A percentile compares a stretch with the other conserved stretches of the same genome.
phyloP scores from a whole-genome alignment of 306 rosid genomes.

The Quercus cerris region DNA sequence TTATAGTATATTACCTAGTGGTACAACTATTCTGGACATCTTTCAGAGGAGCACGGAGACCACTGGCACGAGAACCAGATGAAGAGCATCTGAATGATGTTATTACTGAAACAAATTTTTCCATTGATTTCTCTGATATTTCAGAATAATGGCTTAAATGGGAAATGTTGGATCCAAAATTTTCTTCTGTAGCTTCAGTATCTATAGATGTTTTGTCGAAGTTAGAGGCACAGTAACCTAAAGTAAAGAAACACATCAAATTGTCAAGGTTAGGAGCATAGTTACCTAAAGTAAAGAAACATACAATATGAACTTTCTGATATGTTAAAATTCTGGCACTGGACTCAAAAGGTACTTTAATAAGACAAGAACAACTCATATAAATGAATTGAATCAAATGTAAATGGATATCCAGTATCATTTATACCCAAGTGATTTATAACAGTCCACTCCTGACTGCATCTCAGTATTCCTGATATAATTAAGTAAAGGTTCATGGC shows the following conservation, averaged over 20 bases:
- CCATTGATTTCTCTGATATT: conserved; percentile 82
- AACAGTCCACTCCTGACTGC: not conserved
- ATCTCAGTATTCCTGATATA: not conserved
- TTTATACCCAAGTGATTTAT: not conserved
- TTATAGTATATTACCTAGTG: conserved; percentile 41
- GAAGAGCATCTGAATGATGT: conserved; percentile 60
- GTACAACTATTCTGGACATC: conserved; percentile 52
- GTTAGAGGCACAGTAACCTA: conserved; percentile 34
- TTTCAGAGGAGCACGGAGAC: conserved; percentile 84
- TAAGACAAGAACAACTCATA: not conserved
- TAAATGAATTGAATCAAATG: not conserved
- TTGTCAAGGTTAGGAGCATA: not conserved
- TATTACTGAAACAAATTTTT: conserved; percentile 67
- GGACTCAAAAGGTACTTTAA: not conserved
- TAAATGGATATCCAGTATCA: too few relatives aligned
- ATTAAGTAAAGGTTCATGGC: not conserved
- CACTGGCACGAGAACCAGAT: conserved; percentile 88
- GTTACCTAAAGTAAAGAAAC: conserved; percentile 14
- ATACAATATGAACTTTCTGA: conserved; percentile 1
- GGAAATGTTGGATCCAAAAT: conserved; percentile 80
- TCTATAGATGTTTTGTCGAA: conserved; percentile 22
- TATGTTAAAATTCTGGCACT: conserved; percentile 1
- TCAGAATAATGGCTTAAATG: conserved; percentile 67
- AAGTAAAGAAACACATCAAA: conserved; percentile 13
- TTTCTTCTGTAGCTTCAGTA: conserved; percentile 32